Base-by-base conservation (phyloP, 2,329 filamentous ascomycete genomes). In the Sclerotinia trifoliorum region DNA sequence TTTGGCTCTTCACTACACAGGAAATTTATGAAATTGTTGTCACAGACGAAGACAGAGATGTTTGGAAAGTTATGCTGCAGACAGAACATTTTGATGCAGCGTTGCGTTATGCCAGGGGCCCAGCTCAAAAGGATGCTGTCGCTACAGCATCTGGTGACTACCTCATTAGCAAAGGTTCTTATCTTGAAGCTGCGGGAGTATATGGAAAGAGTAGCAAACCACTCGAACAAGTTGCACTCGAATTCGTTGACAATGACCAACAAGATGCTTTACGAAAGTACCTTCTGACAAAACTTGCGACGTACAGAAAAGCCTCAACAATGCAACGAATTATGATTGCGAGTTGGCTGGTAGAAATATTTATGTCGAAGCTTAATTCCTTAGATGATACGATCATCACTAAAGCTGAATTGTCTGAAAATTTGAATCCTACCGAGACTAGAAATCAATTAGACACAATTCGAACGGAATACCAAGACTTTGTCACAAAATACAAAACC, bases 241-340 rank as follows among this genome's bases (percentile, higher is more conserved):
- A 88, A 1, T 91, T 99, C 75, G 94, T 99, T 72, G 94, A 98
- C 79, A 90, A 91, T 71, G 89, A 89, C 51, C 93, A 98, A 78
- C 90, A 93, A 68, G 94, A 98, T 81, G 94, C 95, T 1, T 80
- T 99, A 72, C 88, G 94, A 60, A 94, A 92, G 75, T 99, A 99
- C 75, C 84, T 99, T 5, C 79, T 94, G 29, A 91, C 93, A 0
- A 97, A 96, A 79, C 83, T 99, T 44, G 85, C 86, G 10, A 90
- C 87, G 0, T 89, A 93, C 76, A 96, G 93, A 78, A 96, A 94
- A 78, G 86, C 89, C 0, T 88, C 89, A 0, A 83, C 89, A 42
- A 99, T 99, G 94, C 95, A 99, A 79, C 85, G 94, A 69, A 90
- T 92, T 72, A 97, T 99, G 93, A 89, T 98, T 72, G 92, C 94